Evolutionary conservation across 768 basidiomycete genomes (phyloP), one percentile per base, ranked within the genome.

Genomic region (Hebeloma cylindrosporum): DNA sequence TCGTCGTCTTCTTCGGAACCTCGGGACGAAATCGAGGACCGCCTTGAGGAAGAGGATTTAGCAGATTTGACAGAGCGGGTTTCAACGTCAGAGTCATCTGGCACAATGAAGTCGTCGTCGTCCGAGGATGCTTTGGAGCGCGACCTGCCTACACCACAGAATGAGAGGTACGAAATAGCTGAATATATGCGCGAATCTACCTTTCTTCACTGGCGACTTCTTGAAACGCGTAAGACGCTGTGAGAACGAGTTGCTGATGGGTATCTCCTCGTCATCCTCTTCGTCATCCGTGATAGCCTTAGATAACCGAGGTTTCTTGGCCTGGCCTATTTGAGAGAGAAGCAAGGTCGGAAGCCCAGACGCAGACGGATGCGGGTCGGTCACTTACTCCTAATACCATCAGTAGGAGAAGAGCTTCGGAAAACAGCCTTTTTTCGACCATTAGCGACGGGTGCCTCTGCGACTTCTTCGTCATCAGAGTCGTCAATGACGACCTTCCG

Each of bases 71-170:
- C 54, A 16, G 76, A 78, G 25, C 65, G 72, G 6, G 61, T 61
- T 20, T 83, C 83, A 2, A 70, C 73, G 17, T 83, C 85, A 8
- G 78, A 79, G 32, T 82, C 81, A 32, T 80, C 80, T 14, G 82
- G 77, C 28, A 76, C 82, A 54, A 88, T 75, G 57, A 91, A 90
- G 47, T 88, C 83, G 38, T 88, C 83, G 50, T 88, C 83, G 38
- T 75, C 79, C 3, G 59, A 57, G 5, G 62, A 23, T 56, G 71
- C 50, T 69, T 64, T 52, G 14, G 69, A 70, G 39, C 61, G 68
- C 2, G 71, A 59, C 52, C 70, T 75, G 16, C 62, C 77, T 82
- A 43, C 7, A 46, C n/a, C 10, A 27, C 33, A 32, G 14, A 27
- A 50, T 25, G 31, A 34, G 31, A 5, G 35, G 9, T 16, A 16